A percentile compares a stretch with the other conserved stretches of the same genome.
phyloP scores from a whole-genome alignment of 805 yeast genomes.

The Saccharomyces cerevisiae region DNA sequence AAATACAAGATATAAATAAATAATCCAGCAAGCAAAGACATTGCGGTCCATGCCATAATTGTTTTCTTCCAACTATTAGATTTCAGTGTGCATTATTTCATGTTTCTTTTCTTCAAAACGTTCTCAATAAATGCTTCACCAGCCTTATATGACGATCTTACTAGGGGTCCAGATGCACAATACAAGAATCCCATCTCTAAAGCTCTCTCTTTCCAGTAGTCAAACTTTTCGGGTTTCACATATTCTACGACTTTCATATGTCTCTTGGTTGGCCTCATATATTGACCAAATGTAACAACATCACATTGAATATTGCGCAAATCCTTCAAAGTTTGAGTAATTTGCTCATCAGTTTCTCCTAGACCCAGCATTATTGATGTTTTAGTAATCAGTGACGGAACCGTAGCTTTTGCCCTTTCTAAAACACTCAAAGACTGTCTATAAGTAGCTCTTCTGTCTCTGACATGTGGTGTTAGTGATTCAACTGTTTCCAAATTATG shows the following conservation, averaged over 20 bases:
- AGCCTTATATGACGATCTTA: conserved; percentile 93
- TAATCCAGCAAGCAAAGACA: background rate
- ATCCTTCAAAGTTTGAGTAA: conserved; percentile 65
- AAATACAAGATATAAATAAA: conserved; percentile 1
- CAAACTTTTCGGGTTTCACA: conserved; percentile 88
- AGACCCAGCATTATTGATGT: conserved; percentile 94
- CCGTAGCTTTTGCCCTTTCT: conserved; percentile 68
- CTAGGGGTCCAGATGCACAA: conserved; percentile 96
- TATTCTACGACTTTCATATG: conserved; percentile 98
- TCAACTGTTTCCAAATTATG: conserved; percentile 97
- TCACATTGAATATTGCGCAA: conserved; percentile 74
- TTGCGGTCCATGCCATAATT: background rate
- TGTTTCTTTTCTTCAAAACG: conserved; percentile 64
- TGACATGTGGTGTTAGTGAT: conserved; percentile 83
- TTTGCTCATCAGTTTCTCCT: conserved; percentile 91
- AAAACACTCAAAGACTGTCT: conserved; percentile 77
- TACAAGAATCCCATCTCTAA: conserved; percentile 84
- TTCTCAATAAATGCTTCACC: conserved; percentile 97
- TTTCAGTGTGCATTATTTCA: background rate
- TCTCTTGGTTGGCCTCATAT: conserved; percentile 97
- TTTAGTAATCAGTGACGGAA: conserved; percentile 74
- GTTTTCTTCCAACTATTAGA: background rate
- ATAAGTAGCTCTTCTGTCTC: conserved; percentile 95
- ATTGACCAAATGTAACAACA: conserved; percentile 96
- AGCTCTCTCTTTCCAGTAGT: conserved; percentile 84